Percentiles rank a stretch among this genome's conserved stretches.
Evolutionary conservation across 2,329 filamentous ascomycete species (phyloP).

Genomic region (Colletotrichum truncatum): DNA sequence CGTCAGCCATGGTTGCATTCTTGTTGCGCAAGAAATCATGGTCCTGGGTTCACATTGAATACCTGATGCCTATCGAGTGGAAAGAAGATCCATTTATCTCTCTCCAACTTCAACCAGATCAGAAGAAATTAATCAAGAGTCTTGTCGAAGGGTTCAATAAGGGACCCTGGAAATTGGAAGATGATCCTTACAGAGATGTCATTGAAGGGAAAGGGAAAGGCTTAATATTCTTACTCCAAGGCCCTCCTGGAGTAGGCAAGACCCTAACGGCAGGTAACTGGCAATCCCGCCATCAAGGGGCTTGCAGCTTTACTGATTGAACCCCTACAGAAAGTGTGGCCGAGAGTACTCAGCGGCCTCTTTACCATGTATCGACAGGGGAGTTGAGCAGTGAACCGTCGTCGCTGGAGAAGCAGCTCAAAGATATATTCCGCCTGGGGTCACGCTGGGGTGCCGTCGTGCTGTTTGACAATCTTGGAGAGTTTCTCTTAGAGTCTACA

Average conservation of each 20-base stretch:
- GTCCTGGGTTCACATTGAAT: neutral
- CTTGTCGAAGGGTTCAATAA: neutral
- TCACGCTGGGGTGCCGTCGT: neutral
- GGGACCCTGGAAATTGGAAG: accelerated
- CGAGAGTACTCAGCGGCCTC: neutral
- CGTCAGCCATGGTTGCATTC: neutral
- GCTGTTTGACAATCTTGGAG: neutral
- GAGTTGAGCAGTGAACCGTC: neutral
- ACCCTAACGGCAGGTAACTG: neutral
- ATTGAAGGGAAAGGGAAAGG: neutral
- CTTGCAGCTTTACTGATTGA: no score
- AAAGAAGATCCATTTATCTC: neutral
- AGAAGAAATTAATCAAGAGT: neutral
- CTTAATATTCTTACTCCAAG: neutral
- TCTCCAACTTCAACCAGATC: neutral
- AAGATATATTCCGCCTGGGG: accelerated
- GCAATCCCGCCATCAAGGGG: accelerated
- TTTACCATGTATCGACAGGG: neutral
- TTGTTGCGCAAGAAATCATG: neutral
- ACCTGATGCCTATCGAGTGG: neutral
- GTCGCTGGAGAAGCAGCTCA: accelerated
- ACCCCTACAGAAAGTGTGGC: neutral
- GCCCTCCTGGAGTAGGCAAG: neutral
- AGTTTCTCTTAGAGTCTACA: neutral
- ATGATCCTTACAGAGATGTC: accelerated